phyloP scores from a whole-genome alignment of 2,329 filamentous ascomycete species.

The Epichloe hybrida region DNA sequence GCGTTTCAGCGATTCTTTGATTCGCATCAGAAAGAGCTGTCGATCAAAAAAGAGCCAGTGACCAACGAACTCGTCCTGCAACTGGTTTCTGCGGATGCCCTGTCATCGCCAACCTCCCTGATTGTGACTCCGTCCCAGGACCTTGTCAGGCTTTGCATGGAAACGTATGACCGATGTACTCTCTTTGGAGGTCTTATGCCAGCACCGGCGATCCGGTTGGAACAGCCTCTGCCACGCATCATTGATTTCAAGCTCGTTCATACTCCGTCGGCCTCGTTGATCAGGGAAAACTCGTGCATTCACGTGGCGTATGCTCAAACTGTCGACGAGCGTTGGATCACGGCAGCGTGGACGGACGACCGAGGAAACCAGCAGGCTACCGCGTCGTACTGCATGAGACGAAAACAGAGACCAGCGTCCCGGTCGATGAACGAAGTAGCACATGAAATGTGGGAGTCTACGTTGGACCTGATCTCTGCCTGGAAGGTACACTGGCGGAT shows the following conservation, averaged over 20 bases:
- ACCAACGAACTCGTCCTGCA: constrained; percentile 63
- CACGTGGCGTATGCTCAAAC: constrained; percentile 70
- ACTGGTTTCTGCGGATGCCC: constrained; percentile 53
- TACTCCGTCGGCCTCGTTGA: constrained; percentile 55
- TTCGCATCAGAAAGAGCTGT: constrained; percentile 31
- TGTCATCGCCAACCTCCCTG: constrained; percentile 50
- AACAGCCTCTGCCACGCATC: constrained; percentile 52
- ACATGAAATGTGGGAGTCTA: constrained; percentile 66
- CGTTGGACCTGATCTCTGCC: constrained; percentile 55
- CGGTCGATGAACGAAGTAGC: constrained; percentile 49
- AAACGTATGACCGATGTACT: constrained; percentile 65
- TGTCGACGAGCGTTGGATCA: constrained; percentile 64
- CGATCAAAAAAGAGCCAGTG: constrained; percentile 28
- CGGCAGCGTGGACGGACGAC: constrained; percentile 70
- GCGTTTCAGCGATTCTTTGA: constrained; percentile 63
- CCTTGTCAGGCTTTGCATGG: constrained; percentile 51
- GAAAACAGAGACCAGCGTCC: constrained; percentile 38
- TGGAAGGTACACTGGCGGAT: constrained; percentile 66
- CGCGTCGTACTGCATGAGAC: constrained; percentile 57
- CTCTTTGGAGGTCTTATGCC: constrained; percentile 42
- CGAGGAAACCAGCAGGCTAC: constrained; percentile 60
- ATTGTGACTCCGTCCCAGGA: constrained; percentile 48
- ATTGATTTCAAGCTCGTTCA: constrained; percentile 63
- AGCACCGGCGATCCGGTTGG: constrained; percentile 59
- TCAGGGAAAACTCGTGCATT: constrained; percentile 67